Evolutionary conservation across 345 rosid genomes (phyloP).

Genomic region (Sonneratia alba): DNA sequence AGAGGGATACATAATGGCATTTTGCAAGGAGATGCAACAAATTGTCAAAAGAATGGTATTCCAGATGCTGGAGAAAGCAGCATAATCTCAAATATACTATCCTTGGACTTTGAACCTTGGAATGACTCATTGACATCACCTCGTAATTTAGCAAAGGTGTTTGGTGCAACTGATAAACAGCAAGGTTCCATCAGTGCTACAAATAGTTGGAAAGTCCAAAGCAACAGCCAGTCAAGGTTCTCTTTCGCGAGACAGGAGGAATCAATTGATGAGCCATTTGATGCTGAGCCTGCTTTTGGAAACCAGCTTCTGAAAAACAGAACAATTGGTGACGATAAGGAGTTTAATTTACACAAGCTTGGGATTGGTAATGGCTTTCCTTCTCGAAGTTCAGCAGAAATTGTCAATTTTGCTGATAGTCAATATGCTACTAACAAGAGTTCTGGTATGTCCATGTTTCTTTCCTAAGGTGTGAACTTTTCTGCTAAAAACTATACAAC

Average conservation of each 20-base stretch:
- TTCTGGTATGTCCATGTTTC: constrained; percentile 40
- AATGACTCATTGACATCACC: constrained; percentile 62
- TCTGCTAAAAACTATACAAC: neutral
- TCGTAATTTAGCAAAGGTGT: constrained; percentile 50
- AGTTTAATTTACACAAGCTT: constrained; percentile 29
- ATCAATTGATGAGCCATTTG: constrained; percentile 29
- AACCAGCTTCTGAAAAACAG: constrained; percentile 32
- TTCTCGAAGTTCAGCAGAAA: constrained; percentile 35
- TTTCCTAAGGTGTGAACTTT: neutral
- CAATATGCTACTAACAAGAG: constrained; percentile 35
- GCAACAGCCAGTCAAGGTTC: constrained; percentile 66
- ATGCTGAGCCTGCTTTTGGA: constrained; percentile 24
- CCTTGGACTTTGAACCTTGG: constrained; percentile 74
- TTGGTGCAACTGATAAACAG: constrained; percentile 44
- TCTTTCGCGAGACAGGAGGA: constrained; percentile 80
- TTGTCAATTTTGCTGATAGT: constrained; percentile 26
- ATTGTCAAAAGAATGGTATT: constrained; percentile 17
- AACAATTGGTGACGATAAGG: constrained; percentile 30
- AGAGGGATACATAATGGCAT: constrained; percentile 23
- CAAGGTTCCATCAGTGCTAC: constrained; percentile 34
- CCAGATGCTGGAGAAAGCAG: constrained; percentile 51
- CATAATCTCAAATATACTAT: constrained; percentile 68
- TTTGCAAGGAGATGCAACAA: constrained; percentile 8
- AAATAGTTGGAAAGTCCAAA: constrained; percentile 40
- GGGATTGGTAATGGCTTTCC: constrained; percentile 42